Evolutionary conservation across 2,329 filamentous ascomycete genomes (phyloP).

Genomic region (Venturia nashicola): DNA sequence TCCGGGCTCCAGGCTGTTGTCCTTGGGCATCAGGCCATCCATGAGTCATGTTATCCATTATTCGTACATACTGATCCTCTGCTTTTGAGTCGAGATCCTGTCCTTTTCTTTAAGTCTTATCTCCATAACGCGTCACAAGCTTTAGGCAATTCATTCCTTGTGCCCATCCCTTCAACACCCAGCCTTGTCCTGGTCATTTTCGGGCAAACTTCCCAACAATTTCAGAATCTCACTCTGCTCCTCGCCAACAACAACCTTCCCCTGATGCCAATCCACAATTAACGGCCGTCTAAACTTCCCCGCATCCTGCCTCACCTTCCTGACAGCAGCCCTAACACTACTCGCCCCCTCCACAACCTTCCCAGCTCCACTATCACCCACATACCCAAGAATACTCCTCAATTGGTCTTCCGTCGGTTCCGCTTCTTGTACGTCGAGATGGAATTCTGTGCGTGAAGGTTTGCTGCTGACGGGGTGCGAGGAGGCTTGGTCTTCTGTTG

Average conservation of each 20-base stretch:
- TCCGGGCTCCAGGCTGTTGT: neutral
- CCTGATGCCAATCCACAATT: conserved; percentile 21
- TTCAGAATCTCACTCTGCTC: conserved; percentile 83
- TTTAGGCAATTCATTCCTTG: neutral
- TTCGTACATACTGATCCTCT: neutral
- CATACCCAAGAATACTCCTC: conserved; percentile 71
- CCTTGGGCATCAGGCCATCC: neutral
- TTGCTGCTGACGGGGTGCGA: conserved; percentile 50
- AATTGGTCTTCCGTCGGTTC: conserved; percentile 74
- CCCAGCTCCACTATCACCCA: conserved; percentile 48
- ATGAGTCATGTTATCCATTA: neutral
- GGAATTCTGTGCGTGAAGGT: conserved; percentile 57
- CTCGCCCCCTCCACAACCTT: conserved; percentile 62
- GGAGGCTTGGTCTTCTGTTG: conserved; percentile 64
- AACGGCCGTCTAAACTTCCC: conserved; percentile 64
- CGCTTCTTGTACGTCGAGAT: conserved; percentile 72
- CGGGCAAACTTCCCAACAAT: conserved; percentile 51
- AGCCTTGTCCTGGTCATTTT: conserved; percentile 17
- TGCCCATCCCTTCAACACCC: neutral
- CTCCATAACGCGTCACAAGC: neutral
- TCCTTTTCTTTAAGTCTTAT: neutral
- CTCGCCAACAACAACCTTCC: conserved; percentile 46
- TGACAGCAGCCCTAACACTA: conserved; percentile 54
- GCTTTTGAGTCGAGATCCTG: neutral
- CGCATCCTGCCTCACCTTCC: conserved; percentile 58